A percentile compares a stretch with the other conserved stretches of the same genome.
phyloP scores from a whole-genome alignment of 495 filamentous ascomycete genomes.

The Annulohypoxylon moriforme region DNA sequence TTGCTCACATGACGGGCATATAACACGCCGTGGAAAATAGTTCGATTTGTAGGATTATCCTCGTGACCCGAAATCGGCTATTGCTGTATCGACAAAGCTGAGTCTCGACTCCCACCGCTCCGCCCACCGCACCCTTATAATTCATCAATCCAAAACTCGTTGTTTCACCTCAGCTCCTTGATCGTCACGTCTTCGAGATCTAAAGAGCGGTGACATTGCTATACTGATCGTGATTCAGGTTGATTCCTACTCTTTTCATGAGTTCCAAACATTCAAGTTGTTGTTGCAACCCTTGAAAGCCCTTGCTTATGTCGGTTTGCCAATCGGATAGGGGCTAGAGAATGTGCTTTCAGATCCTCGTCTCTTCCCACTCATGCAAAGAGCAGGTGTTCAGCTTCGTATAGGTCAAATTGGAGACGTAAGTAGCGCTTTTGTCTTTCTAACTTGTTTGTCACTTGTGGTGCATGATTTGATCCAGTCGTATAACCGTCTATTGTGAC shows the following conservation, averaged over 20 bases:
- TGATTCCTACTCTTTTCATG: not conserved
- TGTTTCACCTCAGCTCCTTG: constrained; percentile 12
- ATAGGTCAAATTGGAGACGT: not conserved
- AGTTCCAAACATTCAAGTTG: not conserved
- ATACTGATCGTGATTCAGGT: not conserved
- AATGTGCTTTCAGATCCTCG: not conserved
- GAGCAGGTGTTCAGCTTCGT: not conserved
- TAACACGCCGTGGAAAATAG: not conserved
- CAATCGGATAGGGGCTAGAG: not conserved
- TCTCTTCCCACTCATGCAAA: not conserved
- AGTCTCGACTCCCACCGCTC: not conserved
- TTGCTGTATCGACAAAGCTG: not conserved
- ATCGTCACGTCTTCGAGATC: not conserved
- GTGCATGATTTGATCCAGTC: no score
- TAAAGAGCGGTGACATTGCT: not conserved
- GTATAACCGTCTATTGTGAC: no score
- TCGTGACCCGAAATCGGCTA: constrained; percentile 2
- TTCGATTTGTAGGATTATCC: not conserved
- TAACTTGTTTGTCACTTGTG: no score
- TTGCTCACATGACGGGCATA: constrained; percentile 11
- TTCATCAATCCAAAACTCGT: not conserved
- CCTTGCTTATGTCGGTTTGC: not conserved
- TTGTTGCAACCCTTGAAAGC: not conserved
- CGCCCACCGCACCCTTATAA: not conserved
- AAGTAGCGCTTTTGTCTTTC: no score